phyloP scores from a whole-genome alignment of 2,329 filamentous ascomycete species.

The Hypoxylon sp. region DNA sequence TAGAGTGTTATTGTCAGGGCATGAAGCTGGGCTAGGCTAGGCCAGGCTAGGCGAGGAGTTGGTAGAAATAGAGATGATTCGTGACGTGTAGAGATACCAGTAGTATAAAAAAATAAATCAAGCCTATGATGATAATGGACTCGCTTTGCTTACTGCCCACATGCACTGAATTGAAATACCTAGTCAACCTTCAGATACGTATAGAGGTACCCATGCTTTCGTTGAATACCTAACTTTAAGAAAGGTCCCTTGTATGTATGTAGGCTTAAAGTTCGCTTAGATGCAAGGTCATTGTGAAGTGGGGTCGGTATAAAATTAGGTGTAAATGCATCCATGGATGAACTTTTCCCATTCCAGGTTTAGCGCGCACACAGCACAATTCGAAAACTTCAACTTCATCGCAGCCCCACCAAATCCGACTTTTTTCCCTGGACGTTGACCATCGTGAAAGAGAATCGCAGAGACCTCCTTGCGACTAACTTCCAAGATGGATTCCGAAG shows the following conservation, averaged over 20 bases:
- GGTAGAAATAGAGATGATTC: slow-evolving; percentile 35
- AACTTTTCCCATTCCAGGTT: slow-evolving; percentile 25
- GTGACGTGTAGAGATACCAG: slow-evolving; percentile 42
- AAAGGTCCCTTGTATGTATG: background rate
- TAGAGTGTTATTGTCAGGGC: slow-evolving; percentile 21
- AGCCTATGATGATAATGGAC: slow-evolving; percentile 33
- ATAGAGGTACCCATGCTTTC: background rate
- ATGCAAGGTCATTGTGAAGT: background rate
- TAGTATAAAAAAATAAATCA: slow-evolving; percentile 39
- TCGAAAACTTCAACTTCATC: slow-evolving; percentile 38
- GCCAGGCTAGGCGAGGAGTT: slow-evolving; percentile 28
- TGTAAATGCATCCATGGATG: slow-evolving; percentile 22
- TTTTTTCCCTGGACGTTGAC: slow-evolving; percentile 43
- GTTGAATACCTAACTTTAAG: background rate
- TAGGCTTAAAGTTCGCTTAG: slow-evolving; percentile 4
- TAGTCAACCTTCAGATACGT: background rate
- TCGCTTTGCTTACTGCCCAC: background rate
- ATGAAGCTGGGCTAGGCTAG: slow-evolving; percentile 13
- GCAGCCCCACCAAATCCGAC: slow-evolving; percentile 52
- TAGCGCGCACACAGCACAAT: slow-evolving; percentile 52
- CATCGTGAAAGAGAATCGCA: slow-evolving; percentile 47
- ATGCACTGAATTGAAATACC: background rate
- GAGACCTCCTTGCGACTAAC: slow-evolving; percentile 40
- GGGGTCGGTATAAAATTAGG: background rate
- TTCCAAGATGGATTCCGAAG: slow-evolving; percentile 78